Evolutionary conservation across 805 yeast species (phyloP).

Genomic region (Metschnikowia borealis): DNA sequence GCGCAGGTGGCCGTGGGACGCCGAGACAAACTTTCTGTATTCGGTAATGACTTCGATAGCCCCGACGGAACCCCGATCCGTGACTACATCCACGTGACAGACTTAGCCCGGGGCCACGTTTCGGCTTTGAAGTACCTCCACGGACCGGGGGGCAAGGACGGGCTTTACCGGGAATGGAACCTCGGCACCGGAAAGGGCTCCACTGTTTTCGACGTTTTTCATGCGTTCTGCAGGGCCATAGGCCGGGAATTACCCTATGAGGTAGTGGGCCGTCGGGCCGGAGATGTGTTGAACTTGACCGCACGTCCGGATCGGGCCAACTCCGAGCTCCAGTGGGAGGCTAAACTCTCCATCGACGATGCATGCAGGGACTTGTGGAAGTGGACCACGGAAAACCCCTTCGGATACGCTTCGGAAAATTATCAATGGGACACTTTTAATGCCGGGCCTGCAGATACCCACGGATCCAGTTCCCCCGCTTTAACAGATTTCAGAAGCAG

Average conservation of each 20-base stretch:
- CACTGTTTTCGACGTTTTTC: constrained; percentile 68
- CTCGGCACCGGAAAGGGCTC: constrained; percentile 80
- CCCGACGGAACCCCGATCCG: constrained; percentile 80
- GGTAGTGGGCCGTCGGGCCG: constrained; percentile 63
- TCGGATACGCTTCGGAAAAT: constrained; percentile 44
- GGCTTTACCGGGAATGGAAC: constrained; percentile 74
- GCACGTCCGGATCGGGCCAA: constrained; percentile 69
- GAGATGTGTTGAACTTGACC: constrained; percentile 74
- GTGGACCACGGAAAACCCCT: constrained; percentile 70
- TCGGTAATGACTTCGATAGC: constrained; percentile 67
- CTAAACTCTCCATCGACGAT: constrained; percentile 49
- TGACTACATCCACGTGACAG: constrained; percentile 79
- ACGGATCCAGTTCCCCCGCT: too few relatives aligned
- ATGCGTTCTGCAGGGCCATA: constrained; percentile 61
- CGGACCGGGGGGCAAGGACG: constrained; percentile 28
- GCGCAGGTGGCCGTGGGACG: constrained; percentile 77
- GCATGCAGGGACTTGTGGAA: constrained; percentile 76
- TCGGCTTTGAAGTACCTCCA: constrained; percentile 60
- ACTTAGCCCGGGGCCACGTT: constrained; percentile 72
- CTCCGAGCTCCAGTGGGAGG: constrained; percentile 61
- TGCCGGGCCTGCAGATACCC: constrained; percentile 6
- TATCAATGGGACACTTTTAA: constrained; percentile 32
- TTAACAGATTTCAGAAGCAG: constrained; percentile 24
- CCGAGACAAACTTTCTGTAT: constrained; percentile 60
- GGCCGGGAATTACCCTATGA: constrained; percentile 63